Base-by-base conservation (phyloP, 441 rosid genomes). In the Adansonia gregorii region DNA sequence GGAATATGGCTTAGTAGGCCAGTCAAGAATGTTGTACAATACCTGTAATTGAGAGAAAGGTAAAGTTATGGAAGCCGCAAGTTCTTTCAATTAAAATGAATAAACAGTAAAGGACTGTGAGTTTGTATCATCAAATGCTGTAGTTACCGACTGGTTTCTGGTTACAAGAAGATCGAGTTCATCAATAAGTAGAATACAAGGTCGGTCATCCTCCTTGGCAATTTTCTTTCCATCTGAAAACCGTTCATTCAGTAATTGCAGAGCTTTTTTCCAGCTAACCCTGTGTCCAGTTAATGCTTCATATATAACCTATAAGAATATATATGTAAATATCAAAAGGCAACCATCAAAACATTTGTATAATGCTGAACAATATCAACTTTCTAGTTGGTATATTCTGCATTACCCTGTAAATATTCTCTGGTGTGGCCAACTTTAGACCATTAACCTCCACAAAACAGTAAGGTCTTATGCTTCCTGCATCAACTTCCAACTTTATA, bases 131-230 rank as follows among this genome's bases (percentile, higher is more conserved):
- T 39, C 63, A 73, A 39, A 76, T 81, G 72, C 67, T 64, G 8
- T 78, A 76, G 22, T 82, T 92, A 92, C 98, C 85, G 98, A 94
- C 58, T 96, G 98, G 72, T 94, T 96, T 85, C 99, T 90, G 49
- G 99, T 96, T 45, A 96, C 95, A 81, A 96, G 89, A 71, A 94
- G 93, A 88, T 96, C 99, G 67, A 96, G 98, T 78, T 96, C 99
- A 82, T 96, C 99, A 39, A 96, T 96, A 48, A 96, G 96, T 74
- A 96, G 91, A 82, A 96, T 93, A 81, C 97, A 93, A 67, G 98
- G 99, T 55, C 81, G 85, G 54, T 85, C 91, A 24, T 92, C 93
- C 48, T 82, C 93, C 79, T 85, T 91, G 64, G 89, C 86, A 76
- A 80, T 79, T 67, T 78, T 87, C 79, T 87, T 91, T 67, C 97